phyloP scores from a whole-genome alignment of 192 early-diverging fungal species.

The Paraglomus brasilianum region DNA sequence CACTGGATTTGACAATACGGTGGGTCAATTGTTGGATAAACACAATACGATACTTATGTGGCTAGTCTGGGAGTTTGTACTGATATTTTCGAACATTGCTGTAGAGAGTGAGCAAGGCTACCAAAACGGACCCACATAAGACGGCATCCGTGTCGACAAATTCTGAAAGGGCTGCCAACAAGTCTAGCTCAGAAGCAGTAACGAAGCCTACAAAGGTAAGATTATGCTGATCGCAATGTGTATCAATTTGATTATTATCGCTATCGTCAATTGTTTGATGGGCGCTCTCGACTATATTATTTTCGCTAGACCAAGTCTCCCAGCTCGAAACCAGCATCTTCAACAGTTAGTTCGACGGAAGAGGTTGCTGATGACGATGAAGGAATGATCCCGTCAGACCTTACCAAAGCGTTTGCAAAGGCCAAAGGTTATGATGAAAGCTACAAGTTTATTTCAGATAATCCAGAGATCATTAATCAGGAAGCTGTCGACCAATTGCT shows the following conservation, averaged over 20 bases:
- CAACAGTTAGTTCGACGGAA: conserved; percentile 14
- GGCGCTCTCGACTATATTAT: conserved; percentile 27
- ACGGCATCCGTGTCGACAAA: too few relatives aligned
- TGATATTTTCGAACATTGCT: conserved; percentile 1
- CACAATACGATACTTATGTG: neutral
- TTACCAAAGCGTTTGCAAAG: conserved; percentile 57
- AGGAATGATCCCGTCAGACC: conserved; percentile 52
- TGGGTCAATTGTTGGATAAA: conserved; percentile 28
- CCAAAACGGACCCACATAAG: conserved; percentile 34
- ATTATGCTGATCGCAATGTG: neutral
- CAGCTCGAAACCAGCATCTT: conserved; percentile 32
- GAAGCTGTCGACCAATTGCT: conserved; percentile 80
- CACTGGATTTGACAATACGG: conserved; percentile 63
- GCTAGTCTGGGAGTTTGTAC: neutral
- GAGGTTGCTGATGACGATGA: conserved; percentile 52
- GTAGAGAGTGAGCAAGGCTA: conserved; percentile 50
- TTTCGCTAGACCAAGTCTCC: conserved; percentile 28
- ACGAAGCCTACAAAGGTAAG: conserved; percentile 34
- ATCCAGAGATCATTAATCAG: conserved; percentile 70
- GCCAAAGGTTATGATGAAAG: conserved; percentile 60
- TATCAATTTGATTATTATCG: neutral
- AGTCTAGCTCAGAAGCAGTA: conserved; percentile 54
- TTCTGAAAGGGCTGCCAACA: conserved; percentile 59
- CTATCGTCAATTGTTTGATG: too few relatives aligned
- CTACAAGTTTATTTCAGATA: conserved; percentile 63